A percentile compares a stretch with the other conserved stretches of the same genome.
These are phyloP conservation scores for Schizophyllum commune DNA, from an alignment of 1,284 basidiomycete genomes.

Conservation along the genomic window DNA sequence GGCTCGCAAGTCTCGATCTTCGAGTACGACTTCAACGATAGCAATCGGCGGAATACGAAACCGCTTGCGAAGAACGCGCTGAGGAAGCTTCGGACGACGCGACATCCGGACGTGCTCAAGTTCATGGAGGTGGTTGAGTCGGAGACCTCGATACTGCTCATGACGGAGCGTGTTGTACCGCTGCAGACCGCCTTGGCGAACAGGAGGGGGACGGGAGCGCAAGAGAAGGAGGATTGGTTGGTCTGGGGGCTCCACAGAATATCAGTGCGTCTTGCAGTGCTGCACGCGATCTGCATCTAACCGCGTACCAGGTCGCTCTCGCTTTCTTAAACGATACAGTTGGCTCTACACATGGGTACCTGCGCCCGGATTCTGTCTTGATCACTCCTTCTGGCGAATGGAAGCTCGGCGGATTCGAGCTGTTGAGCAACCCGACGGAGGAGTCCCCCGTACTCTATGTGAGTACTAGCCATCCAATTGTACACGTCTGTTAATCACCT, in stretches of 20 bases:
- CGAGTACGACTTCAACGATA: slow-evolving; percentile 72
- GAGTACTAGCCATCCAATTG: slow-evolving; percentile 24
- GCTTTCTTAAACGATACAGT: slow-evolving; percentile 88
- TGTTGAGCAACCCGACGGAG: slow-evolving; percentile 77
- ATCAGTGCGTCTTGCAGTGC: slow-evolving; percentile 49
- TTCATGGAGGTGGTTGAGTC: slow-evolving; percentile 93
- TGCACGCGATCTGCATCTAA: not conserved
- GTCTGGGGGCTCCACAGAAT: slow-evolving; percentile 92
- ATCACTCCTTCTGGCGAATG: slow-evolving; percentile 91
- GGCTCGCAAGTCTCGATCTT: slow-evolving; percentile 79
- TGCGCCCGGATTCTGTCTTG: slow-evolving; percentile 78
- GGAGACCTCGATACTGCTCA: slow-evolving; percentile 82
- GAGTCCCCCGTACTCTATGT: slow-evolving; percentile 76
- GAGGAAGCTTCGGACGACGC: slow-evolving; percentile 83
- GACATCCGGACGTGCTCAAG: slow-evolving; percentile 94
- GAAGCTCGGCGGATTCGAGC: slow-evolving; percentile 92
- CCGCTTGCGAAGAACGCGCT: slow-evolving; percentile 88
- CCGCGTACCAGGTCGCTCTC: slow-evolving; percentile 64
- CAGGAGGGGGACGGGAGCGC: slow-evolving; percentile 58
- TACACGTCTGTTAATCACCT: slow-evolving; percentile 6
- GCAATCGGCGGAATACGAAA: slow-evolving; percentile 42
- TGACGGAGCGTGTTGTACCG: slow-evolving; percentile 88
- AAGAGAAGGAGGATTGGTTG: slow-evolving; percentile 80
- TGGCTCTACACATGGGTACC: slow-evolving; percentile 82
- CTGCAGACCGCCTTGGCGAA: slow-evolving; percentile 48